Percentiles rank a stretch among this genome's conserved stretches.
Conservation (phyloP, 176 grass and related monocot genomes). For the Avena insularis region DNA sequence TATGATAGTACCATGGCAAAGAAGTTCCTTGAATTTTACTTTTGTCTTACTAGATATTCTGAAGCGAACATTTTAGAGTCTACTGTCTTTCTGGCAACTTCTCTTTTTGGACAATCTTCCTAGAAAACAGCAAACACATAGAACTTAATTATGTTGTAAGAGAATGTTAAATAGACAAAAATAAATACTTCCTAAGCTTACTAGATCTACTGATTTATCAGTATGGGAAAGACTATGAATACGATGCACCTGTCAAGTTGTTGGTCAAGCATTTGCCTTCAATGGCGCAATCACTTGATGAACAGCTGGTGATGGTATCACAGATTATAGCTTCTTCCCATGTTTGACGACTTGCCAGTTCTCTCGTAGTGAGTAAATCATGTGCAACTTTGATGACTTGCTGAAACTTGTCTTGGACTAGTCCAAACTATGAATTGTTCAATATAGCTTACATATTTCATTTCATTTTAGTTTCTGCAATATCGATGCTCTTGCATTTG, state of each 20-base stretch:
- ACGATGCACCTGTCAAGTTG: slow-evolving; percentile 97
- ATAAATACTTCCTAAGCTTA: slow-evolving; percentile 9
- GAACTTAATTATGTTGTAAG: slow-evolving; percentile 6
- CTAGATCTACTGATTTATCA: slow-evolving; percentile 44
- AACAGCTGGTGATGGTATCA: slow-evolving; percentile 88
- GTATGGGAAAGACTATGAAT: slow-evolving; percentile 98
- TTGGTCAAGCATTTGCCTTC: slow-evolving; percentile 94
- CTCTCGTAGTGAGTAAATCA: too few relatives aligned
- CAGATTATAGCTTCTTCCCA: slow-evolving; percentile 61
- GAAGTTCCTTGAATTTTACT: not conserved
- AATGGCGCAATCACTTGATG: slow-evolving; percentile 87
- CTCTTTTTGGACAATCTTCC: not conserved
- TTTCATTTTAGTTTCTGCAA: too few relatives aligned
- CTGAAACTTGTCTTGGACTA: too few relatives aligned
- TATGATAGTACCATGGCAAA: not conserved
- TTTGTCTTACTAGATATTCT: not conserved
- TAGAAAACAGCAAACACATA: not conserved
- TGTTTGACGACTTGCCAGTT: not conserved
- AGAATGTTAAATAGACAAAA: not conserved
- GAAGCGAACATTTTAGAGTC: slow-evolving; percentile 1
- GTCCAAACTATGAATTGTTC: too few relatives aligned
- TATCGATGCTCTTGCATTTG: too few relatives aligned
- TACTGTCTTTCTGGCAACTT: not conserved
- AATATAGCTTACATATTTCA: too few relatives aligned
- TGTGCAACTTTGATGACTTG: too few relatives aligned